Conservation (phyloP, 768 basidiomycete genomes). For the Mrakia blollopis region DNA sequence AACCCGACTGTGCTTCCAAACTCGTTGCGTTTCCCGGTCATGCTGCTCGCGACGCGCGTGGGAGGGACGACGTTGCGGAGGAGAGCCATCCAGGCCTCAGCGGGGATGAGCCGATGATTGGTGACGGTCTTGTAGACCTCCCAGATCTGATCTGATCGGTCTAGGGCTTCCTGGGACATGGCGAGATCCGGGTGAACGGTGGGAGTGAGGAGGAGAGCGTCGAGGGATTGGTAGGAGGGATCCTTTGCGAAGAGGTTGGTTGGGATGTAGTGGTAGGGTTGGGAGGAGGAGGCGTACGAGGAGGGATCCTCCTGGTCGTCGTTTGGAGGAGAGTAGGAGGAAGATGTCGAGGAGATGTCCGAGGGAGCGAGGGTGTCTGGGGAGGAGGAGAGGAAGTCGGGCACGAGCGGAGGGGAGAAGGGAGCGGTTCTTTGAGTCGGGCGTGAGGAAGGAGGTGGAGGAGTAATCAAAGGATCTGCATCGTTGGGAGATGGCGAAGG, state of each 20-base stretch:
- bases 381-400: not conserved
- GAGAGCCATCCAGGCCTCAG: conserved; percentile 10
- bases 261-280: conserved; percentile 1
- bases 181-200: not conserved
- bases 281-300: not conserved
- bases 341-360: not conserved
- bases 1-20: not conserved
- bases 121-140: conserved; percentile 2
- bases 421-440: not conserved
- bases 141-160: conserved; percentile 10
- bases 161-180: not conserved
- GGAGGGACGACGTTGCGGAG: conserved; percentile 17
- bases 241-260: not conserved
- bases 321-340: not conserved
- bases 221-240: not conserved
- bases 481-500: not conserved
- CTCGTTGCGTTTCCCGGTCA: not conserved
- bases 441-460: not conserved
- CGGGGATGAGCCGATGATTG: conserved; percentile 1
- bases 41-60: not conserved
- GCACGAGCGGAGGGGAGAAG: not conserved
- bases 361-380: not conserved
- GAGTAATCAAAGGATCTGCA: not conserved
- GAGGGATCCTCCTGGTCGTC: not conserved
- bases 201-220: not conserved